Percentiles rank a stretch among this genome's conserved stretches.
phyloP scores from a whole-genome alignment of 2,329 filamentous ascomycete genomes.

The Hypoxylon sp. region DNA sequence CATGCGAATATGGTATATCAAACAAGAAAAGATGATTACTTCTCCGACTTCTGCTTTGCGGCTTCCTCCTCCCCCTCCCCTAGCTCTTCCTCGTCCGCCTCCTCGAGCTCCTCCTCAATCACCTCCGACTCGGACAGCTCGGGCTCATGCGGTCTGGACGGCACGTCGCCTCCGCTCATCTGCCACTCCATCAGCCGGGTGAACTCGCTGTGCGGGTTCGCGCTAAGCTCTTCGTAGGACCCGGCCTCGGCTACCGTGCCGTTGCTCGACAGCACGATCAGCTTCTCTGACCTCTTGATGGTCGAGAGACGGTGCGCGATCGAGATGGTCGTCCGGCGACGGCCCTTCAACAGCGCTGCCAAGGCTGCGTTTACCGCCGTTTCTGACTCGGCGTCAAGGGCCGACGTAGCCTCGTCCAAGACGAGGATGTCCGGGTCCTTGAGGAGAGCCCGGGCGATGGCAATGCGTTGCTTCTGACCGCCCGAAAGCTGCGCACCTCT shows the following conservation, averaged over 20 bases:
- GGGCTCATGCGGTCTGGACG: slow-evolving; percentile 49
- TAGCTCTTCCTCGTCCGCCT: slow-evolving; percentile 48
- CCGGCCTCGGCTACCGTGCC: slow-evolving; percentile 92
- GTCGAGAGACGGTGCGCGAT: slow-evolving; percentile 96
- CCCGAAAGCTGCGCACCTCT: slow-evolving; percentile 93
- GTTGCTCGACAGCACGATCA: slow-evolving; percentile 88
- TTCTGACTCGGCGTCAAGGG: slow-evolving; percentile 94
- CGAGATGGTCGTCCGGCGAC: slow-evolving; percentile 96
- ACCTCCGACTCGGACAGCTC: slow-evolving; percentile 61
- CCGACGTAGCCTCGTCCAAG: slow-evolving; percentile 94
- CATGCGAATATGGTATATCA: slow-evolving; percentile 29
- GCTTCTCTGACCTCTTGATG: slow-evolving; percentile 93
- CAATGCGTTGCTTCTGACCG: slow-evolving; percentile 97
- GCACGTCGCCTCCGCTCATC: slow-evolving; percentile 81
- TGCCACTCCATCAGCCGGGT: slow-evolving; percentile 99
- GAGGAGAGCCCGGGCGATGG: slow-evolving; percentile 91
- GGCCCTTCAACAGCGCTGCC: slow-evolving; percentile 78
- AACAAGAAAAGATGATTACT: slow-evolving; percentile 18
- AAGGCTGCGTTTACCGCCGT: slow-evolving; percentile 95
- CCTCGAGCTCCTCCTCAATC: slow-evolving; percentile 58
- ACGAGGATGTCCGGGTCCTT: slow-evolving; percentile 98
- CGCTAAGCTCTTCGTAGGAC: slow-evolving; percentile 78
- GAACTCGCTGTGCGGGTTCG: slow-evolving; percentile 81
- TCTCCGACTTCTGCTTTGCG: slow-evolving; percentile 35
- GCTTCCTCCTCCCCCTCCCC: slow-evolving; percentile 43